phyloP scores from a whole-genome alignment of 352 stramenopile species.

The Globisporangium radiosum region DNA sequence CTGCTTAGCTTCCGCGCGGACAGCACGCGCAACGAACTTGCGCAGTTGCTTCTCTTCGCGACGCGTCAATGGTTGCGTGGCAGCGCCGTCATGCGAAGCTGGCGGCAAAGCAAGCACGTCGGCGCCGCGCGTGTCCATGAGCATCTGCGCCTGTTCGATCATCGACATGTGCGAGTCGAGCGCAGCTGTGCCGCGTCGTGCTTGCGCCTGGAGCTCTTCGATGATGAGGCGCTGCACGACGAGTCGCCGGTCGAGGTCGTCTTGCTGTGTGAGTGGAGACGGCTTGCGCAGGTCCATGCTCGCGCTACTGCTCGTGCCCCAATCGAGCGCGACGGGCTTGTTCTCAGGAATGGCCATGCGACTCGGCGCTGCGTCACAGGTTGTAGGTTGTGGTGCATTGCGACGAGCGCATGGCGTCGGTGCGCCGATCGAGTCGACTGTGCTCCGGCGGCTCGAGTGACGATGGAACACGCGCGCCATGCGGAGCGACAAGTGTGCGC shows the following conservation, averaged over 20 bases:
- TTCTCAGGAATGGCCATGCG: slow-evolving; percentile 13
- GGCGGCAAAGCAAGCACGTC: neutral
- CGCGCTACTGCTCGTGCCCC: slow-evolving; percentile 7
- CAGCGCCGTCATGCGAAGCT: too few species aligned
- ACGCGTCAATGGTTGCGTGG: slow-evolving; percentile 11
- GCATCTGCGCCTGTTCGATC: slow-evolving; percentile 9
- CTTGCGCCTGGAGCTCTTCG: slow-evolving; percentile 10
- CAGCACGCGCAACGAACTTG: slow-evolving; percentile 21
- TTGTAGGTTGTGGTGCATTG: neutral
- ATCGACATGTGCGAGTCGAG: slow-evolving; percentile 4
- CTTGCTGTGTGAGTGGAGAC: neutral
- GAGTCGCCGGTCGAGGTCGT: slow-evolving; percentile 3
- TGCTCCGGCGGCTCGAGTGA: neutral
- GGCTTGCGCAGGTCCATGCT: slow-evolving; percentile 11
- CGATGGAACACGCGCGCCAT: neutral
- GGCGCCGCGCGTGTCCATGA: slow-evolving; percentile 9
- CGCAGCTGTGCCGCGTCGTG: neutral
- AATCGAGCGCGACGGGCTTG: slow-evolving; percentile 10
- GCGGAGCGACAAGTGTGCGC: slow-evolving; percentile 9
- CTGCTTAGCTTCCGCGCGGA: slow-evolving; percentile 28
- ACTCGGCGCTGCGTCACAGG: neutral
- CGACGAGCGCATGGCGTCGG: neutral
- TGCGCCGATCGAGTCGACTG: neutral
- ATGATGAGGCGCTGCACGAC: slow-evolving; percentile 12
- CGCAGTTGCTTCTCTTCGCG: slow-evolving; percentile 25